Conservation (phyloP, 2,329 filamentous ascomycete genomes). For the Paracorniculantispora psalliotae region DNA sequence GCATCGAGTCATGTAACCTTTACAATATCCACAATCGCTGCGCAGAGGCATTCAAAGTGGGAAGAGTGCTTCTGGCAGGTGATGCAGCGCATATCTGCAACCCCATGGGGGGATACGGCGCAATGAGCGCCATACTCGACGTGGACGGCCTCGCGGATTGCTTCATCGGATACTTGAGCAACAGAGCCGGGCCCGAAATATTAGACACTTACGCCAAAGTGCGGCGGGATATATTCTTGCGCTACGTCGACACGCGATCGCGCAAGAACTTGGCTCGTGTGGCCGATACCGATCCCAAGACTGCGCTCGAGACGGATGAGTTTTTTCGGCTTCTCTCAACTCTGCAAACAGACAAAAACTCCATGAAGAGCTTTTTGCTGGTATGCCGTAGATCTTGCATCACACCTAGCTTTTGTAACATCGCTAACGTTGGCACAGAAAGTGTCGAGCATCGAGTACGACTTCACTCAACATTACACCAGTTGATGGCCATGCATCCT, state of each 20-base stretch:
- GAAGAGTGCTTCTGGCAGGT: background rate
- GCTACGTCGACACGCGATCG: background rate
- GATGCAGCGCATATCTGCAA: background rate
- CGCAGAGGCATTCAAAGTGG: background rate
- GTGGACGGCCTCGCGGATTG: background rate
- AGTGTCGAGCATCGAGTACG: background rate
- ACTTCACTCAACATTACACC: background rate
- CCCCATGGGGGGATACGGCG: background rate
- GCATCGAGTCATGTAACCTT: background rate
- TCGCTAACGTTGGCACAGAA: background rate
- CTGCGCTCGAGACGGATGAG: background rate
- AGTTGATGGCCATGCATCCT: background rate
- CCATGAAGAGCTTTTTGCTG: background rate
- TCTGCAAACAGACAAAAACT: background rate
- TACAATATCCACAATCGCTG: background rate
- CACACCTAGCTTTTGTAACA: background rate
- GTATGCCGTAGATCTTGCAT: background rate
- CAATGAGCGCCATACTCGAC: background rate
- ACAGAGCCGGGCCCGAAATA: background rate
- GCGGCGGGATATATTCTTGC: background rate
- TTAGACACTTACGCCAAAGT: background rate
- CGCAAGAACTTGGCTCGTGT: background rate
- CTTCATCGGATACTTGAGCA: background rate
- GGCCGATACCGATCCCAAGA: background rate
- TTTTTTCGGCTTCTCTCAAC: background rate